Base-by-base conservation (phyloP, 2,329 filamentous ascomycete genomes). In the Penicillium sp. region DNA sequence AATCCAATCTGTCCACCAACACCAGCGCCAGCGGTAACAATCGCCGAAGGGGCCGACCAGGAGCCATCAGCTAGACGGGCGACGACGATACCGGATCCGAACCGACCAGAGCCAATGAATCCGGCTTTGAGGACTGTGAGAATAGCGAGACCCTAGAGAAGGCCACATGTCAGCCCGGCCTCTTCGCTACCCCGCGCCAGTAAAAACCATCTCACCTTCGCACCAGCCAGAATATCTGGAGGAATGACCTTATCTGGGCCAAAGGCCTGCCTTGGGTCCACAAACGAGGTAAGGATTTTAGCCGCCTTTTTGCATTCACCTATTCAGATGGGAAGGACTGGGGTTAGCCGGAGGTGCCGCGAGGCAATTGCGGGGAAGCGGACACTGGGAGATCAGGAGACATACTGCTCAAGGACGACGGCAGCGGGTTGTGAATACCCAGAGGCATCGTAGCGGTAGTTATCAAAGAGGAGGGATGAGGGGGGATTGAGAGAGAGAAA, bases 201-300 rank as follows among this genome's bases (percentile, higher is more conserved):
- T 52, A 20, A 37, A 12, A 43, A 15, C 25, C n/a, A 20, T 49
- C 66, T 60, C 79, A 92, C 90, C 87, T 99, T 97, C 71, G 95
- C 95, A 76, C 91, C 91, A 65, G 90, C 90, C 69, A 99, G 88
- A 69, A 99, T 85, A 54, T 89, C 86, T 7, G 94, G 93, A 52
- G 95, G 95, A 69, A 99, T 99, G 75, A 99, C 88, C 78, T 98
- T 98, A 78, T 98, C 95, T 57, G 95, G 94, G 5, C 94, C 92
- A 76, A 98, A 96, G 20, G 94, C 82, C 81, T 98, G 94, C 73
- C 88, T 86, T 20, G 95, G 95, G 75, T 98, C 95, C 75, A 98
- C 86, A 76, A 99, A 99, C 12, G 93, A 96, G 48, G 90, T 86
- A 68, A 99, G 86, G 72, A 98, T 98, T 83, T 96, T 96, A 74